Evolutionary conservation across 208 protist species (phyloP).

Genomic region (Histomonas meleagridis): DNA sequence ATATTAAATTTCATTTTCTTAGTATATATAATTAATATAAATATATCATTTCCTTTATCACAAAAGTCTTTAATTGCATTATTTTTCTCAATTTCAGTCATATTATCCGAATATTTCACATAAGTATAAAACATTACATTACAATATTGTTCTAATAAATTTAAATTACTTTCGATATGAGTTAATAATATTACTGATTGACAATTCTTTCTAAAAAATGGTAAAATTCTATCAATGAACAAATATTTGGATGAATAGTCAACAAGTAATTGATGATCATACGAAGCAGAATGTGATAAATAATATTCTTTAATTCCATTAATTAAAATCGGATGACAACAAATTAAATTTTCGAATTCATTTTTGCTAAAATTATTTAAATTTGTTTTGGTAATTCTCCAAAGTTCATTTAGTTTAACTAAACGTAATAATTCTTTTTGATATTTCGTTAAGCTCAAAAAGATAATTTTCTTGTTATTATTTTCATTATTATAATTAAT

Average conservation of each 20-base stretch:
- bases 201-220: constrained; percentile 56
- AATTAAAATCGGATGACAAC: constrained; percentile 84
- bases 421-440: constrained; percentile 33
- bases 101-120: constrained; percentile 29
- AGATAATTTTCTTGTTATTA: constrained; percentile 47
- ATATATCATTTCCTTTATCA: constrained; percentile 34
- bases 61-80: constrained; percentile 41
- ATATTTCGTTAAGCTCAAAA: constrained; percentile 31
- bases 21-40: constrained; percentile 63
- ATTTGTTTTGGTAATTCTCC: not conserved
- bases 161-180: constrained; percentile 65
- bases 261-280: not conserved
- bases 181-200: constrained; percentile 93
- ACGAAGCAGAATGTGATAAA: not conserved
- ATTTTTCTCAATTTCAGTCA: constrained; percentile 44
- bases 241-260: constrained; percentile 33
- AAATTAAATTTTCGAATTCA: constrained; percentile 57
- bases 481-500: constrained; percentile 39
- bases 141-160: constrained; percentile 52
- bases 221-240: constrained; percentile 51
- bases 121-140: constrained; percentile 31
- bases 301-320: constrained; percentile 69
- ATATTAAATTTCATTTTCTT: constrained; percentile 63
- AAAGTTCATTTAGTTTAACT: not conserved
- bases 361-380: constrained; percentile 37